Evolutionary conservation across 768 basidiomycete genomes (phyloP).

Genomic region (Suillus subalutaceus): DNA sequence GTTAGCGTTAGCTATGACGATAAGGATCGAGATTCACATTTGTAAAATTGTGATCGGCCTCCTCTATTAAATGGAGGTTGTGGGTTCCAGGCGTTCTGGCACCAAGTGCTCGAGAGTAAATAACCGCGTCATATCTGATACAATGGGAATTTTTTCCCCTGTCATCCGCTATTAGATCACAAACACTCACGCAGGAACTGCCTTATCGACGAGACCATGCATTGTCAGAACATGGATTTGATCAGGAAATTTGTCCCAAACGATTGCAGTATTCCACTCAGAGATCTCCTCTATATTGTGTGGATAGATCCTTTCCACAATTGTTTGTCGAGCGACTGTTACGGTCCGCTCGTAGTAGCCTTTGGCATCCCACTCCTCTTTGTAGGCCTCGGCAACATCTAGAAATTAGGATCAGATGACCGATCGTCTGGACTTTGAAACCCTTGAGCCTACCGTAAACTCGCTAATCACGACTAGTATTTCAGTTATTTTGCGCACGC

Average conservation of each 20-base stretch:
- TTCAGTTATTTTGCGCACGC: slow-evolving; percentile 11
- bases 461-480: slow-evolving; percentile 17
- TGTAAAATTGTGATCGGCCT: slow-evolving; percentile 79
- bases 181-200: slow-evolving; percentile 66
- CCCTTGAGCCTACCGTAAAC: slow-evolving; percentile 28
- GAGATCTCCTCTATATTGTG: slow-evolving; percentile 64
- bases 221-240: slow-evolving; percentile 68
- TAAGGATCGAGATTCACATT: slow-evolving; percentile 38
- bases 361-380: slow-evolving; percentile 51
- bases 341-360: slow-evolving; percentile 68
- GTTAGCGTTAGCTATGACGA: slow-evolving; percentile 8
- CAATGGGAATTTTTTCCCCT: slow-evolving; percentile 5
- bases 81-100: slow-evolving; percentile 67
- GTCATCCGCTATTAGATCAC: neutral
- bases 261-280: slow-evolving; percentile 65
- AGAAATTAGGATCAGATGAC: slow-evolving; percentile 11
- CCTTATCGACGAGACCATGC: slow-evolving; percentile 70
- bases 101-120: slow-evolving; percentile 66
- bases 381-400: slow-evolving; percentile 39
- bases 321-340: slow-evolving; percentile 64
- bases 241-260: slow-evolving; percentile 70
- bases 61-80: slow-evolving; percentile 70
- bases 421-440: neutral
- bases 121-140: slow-evolving; percentile 68
- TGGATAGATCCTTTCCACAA: slow-evolving; percentile 56